A percentile compares a stretch with the other conserved stretches of the same genome.
phyloP scores from a whole-genome alignment of 768 basidiomycete species.

The Leccinum barrowsii region DNA sequence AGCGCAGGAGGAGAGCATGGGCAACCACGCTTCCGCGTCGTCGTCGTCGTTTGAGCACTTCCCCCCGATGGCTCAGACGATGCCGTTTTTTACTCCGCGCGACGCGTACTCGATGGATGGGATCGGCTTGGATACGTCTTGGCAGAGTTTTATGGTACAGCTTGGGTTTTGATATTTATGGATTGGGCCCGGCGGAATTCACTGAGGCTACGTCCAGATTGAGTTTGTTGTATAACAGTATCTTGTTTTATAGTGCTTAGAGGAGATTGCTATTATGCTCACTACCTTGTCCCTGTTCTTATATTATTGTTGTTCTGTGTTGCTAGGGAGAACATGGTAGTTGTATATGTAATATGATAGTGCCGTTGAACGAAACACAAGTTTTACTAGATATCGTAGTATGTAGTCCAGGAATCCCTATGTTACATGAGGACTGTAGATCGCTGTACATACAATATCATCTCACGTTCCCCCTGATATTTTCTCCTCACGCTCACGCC shows the following conservation, averaged over 20 bases:
- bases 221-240: neutral
- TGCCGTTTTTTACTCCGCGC: neutral
- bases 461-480: neutral
- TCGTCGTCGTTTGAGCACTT: neutral
- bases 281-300: neutral
- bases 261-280: neutral
- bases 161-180: constrained; percentile 45
- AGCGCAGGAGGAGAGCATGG: neutral
- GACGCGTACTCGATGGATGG: constrained; percentile 14
- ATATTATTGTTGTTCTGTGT: neutral
- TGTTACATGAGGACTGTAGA: neutral
- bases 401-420: neutral
- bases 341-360: neutral
- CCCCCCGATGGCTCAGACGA: neutral
- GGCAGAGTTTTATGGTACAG: constrained; percentile 68
- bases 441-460: neutral
- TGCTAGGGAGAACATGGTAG: neutral
- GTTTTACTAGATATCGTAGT: neutral
- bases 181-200: neutral
- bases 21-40: neutral
- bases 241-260: neutral
- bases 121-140: constrained; percentile 54
- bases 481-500: neutral
- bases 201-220: neutral
- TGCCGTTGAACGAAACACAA: too few species aligned